Conservation (phyloP, 371 early-diverging fungal genomes). For the Actinomucor elegans region DNA sequence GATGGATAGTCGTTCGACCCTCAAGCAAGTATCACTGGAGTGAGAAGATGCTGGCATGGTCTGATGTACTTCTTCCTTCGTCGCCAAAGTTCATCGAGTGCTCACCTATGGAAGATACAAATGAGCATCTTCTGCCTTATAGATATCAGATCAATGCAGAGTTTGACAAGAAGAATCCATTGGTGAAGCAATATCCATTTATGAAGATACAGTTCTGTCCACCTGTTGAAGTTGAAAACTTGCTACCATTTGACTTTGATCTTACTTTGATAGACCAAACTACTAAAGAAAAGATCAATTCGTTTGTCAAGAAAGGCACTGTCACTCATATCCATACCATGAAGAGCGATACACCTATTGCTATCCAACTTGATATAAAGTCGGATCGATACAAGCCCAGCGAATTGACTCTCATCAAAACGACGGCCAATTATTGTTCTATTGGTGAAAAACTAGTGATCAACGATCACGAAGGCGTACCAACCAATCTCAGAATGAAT, state of each 20-base stretch:
- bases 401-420: slow-evolving; percentile 5
- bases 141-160: slow-evolving; percentile 31
- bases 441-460: slow-evolving; percentile 18
- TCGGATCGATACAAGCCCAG: slow-evolving; percentile 43
- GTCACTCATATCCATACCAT: slow-evolving; percentile 64
- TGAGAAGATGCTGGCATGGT: slow-evolving; percentile 64
- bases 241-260: slow-evolving; percentile 75
- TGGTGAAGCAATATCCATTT: slow-evolving; percentile 59
- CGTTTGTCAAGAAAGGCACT: slow-evolving; percentile 51
- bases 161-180: slow-evolving; percentile 34
- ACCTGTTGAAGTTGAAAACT: slow-evolving; percentile 82
- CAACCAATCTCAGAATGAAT: slow-evolving; percentile 58
- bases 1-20: slow-evolving; percentile 67
- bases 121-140: slow-evolving; percentile 14
- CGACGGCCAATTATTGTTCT: slow-evolving; percentile 6
- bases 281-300: slow-evolving; percentile 37
- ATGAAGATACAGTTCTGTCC: slow-evolving; percentile 69
- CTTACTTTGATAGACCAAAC: slow-evolving; percentile 41
- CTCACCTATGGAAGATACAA: slow-evolving; percentile 14
- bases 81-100: slow-evolving; percentile 33
- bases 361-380: slow-evolving; percentile 61
- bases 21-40: slow-evolving; percentile 73
- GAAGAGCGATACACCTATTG: slow-evolving; percentile 56
- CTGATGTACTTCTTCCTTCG: slow-evolving; percentile 51
- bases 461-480: slow-evolving; percentile 43